Conservation (phyloP, 352 stramenopile species). For the Pythium brachiatum region DNA sequence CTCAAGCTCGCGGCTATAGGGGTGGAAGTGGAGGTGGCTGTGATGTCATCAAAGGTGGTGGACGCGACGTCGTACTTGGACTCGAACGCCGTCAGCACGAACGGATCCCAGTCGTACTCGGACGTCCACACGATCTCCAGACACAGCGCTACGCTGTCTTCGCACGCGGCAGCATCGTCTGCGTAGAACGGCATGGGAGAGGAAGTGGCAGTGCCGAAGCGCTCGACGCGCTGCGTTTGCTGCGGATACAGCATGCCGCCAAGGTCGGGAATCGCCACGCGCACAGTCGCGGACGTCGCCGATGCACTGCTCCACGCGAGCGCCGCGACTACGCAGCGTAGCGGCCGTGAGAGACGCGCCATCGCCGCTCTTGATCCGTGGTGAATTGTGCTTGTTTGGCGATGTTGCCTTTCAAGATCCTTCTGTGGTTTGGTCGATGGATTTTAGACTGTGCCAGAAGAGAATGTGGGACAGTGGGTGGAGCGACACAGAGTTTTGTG, state of each 20-base stretch:
- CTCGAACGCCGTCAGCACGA: slow-evolving; percentile 29
- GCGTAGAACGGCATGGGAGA: slow-evolving; percentile 6
- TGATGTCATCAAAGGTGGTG: slow-evolving; percentile 18
- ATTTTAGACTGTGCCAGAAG: neutral
- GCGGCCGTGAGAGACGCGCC: neutral
- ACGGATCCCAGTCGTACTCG: slow-evolving; percentile 31
- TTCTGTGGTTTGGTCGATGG: neutral
- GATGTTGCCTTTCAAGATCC: slow-evolving; percentile 13
- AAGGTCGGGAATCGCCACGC: slow-evolving; percentile 30
- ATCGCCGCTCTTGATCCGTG: too few species aligned
- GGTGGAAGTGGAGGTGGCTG: neutral
- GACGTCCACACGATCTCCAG: slow-evolving; percentile 31
- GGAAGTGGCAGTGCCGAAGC: slow-evolving; percentile 16
- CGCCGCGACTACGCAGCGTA: neutral
- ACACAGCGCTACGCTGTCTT: slow-evolving; percentile 17
- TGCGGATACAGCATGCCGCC: slow-evolving; percentile 30
- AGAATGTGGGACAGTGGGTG: neutral
- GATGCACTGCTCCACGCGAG: neutral
- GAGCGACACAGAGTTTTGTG: neutral
- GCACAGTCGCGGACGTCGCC: slow-evolving; percentile 10
- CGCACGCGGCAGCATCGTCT: slow-evolving; percentile 5
- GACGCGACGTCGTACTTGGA: slow-evolving; percentile 16
- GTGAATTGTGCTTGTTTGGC: neutral
- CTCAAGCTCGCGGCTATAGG: too few species aligned
- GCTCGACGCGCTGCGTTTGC: slow-evolving; percentile 14